Conservation (phyloP, 371 early-diverging fungal species). For the Actinomortierella ambigua region DNA sequence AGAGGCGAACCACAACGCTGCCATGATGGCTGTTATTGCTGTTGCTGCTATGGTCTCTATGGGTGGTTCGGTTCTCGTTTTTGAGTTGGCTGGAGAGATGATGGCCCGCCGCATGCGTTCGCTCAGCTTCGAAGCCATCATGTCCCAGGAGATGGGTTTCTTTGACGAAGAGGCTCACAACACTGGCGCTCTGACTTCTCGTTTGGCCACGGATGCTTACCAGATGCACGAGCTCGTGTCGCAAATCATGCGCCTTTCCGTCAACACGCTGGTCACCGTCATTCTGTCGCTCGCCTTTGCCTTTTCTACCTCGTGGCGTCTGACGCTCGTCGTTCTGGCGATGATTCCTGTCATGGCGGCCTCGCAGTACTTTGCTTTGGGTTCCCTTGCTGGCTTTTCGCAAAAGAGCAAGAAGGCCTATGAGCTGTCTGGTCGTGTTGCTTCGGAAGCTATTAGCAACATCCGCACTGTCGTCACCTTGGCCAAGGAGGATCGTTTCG, state of each 20-base stretch:
- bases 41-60: constrained; percentile 56
- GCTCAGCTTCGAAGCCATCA: constrained; percentile 58
- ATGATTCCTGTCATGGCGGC: constrained; percentile 57
- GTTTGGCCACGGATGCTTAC: constrained; percentile 84
- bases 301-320: constrained; percentile 58
- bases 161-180: constrained; percentile 86
- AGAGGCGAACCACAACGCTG: constrained; percentile 58
- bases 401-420: constrained; percentile 69
- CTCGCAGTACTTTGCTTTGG: constrained; percentile 48
- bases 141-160: constrained; percentile 86
- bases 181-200: constrained; percentile 83
- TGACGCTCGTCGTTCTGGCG: constrained; percentile 63
- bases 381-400: constrained; percentile 54
- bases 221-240: constrained; percentile 71
- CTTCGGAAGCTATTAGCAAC: constrained; percentile 85
- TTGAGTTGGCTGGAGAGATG: constrained; percentile 51
- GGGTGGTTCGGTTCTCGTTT: constrained; percentile 49
- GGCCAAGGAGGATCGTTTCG: constrained; percentile 77
- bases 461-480: constrained; percentile 89
- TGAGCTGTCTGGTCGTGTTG: constrained; percentile 73
- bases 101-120: constrained; percentile 66
- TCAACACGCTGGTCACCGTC: constrained; percentile 59
- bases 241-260: constrained; percentile 64
- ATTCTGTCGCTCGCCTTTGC: constrained; percentile 49
- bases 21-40: constrained; percentile 68